Evolutionary conservation across 1,139 yeast species (phyloP).

Genomic region (Sugiyamaella castrensis): DNA sequence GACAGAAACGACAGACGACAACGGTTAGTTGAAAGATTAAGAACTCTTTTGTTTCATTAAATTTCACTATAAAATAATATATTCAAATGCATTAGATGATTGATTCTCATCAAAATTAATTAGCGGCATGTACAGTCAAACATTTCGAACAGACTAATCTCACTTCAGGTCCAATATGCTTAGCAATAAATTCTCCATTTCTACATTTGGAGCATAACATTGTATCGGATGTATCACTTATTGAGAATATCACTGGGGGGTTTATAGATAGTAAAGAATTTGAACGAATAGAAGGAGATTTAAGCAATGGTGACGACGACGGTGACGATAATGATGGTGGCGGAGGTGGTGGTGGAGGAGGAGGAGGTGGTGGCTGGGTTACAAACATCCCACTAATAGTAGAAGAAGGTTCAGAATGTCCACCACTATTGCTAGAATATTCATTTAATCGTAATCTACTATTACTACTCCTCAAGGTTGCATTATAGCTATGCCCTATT

Average conservation of each 20-base stretch:
- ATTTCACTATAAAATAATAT: too few species aligned
- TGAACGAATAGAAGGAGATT: neutral
- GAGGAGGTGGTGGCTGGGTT: neutral
- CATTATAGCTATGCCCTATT: neutral
- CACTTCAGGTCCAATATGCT: constrained; percentile 19
- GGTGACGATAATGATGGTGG: constrained; percentile 3
- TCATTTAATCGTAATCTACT: constrained; percentile 5
- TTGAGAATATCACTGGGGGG: constrained; percentile 1
- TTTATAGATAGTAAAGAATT: neutral
- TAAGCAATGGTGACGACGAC: neutral
- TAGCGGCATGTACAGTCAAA: too few species aligned
- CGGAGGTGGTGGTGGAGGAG: neutral
- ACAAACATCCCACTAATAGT: neutral
- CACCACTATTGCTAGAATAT: neutral
- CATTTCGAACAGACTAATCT: constrained; percentile 19
- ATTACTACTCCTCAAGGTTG: constrained; percentile 3
- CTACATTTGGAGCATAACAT: constrained; percentile 20
- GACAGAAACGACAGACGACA: too few species aligned
- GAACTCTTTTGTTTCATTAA: too few species aligned
- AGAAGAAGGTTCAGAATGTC: too few species aligned
- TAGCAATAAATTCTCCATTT: constrained; percentile 23
- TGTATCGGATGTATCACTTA: constrained; percentile 3
- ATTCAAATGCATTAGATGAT: too few species aligned
- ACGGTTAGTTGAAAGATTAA: too few species aligned
- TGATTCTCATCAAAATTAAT: too few species aligned